These are phyloP conservation scores for Beta corolliflora DNA, from an alignment of 179 eudicot genomes.

Conservation along the genomic window DNA sequence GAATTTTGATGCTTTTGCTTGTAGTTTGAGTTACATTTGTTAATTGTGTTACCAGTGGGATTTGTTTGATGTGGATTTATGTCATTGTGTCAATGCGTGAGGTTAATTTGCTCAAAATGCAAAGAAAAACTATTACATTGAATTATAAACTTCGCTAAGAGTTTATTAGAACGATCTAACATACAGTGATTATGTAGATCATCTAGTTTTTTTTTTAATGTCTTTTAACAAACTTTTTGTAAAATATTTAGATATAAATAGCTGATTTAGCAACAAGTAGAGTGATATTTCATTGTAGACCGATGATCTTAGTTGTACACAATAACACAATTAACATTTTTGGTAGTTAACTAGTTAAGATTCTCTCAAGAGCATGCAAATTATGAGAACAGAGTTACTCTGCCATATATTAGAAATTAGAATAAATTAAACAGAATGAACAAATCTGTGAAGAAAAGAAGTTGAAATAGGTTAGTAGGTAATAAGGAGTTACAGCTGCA, in stretches of 20 bases:
- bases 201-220: not conserved
- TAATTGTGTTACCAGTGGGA: not conserved
- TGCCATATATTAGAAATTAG: not conserved
- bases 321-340: too few species aligned
- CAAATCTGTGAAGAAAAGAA: not conserved
- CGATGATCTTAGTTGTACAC: not conserved
- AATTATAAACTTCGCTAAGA: too few species aligned
- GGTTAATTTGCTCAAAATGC: too few species aligned
- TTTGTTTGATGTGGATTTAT: not conserved
- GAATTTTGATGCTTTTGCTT: not conserved
- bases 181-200: too few species aligned
- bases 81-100: too few species aligned
- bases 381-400: not conserved
- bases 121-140: too few species aligned
- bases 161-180: too few species aligned
- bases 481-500: not conserved
- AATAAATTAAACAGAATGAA: not conserved
- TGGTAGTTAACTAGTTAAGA: not conserved
- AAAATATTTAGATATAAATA: not conserved
- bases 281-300: not conserved
- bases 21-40: too few species aligned
- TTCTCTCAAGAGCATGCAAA: not conserved
- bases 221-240: not conserved
- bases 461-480: not conserved
- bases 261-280: not conserved